Evolutionary conservation across 306 rosid genomes (phyloP).

Genomic region (Biancaea sappan): DNA sequence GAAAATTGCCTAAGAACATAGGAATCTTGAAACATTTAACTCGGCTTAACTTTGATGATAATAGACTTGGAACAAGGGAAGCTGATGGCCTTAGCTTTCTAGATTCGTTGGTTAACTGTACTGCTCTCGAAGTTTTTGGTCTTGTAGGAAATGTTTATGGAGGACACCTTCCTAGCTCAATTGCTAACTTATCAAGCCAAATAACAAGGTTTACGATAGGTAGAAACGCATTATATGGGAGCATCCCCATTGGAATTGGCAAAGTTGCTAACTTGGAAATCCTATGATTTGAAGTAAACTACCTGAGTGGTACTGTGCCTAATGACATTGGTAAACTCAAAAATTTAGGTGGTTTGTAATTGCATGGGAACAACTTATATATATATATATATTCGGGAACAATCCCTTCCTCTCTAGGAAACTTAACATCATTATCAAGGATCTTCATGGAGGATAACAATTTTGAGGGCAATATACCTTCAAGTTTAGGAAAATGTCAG

Average conservation of each 20-base stretch:
- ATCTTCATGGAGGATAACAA: too few relatives aligned
- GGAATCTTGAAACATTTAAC: conserved; percentile 41
- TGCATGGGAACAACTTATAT: too few relatives aligned
- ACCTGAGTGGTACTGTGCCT: conserved; percentile 29
- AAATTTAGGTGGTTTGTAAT: too few relatives aligned
- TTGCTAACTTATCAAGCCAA: conserved; percentile 37
- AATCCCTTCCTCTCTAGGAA: too few relatives aligned
- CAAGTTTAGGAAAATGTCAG: too few relatives aligned
- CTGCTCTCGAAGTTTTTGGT: conserved; percentile 22
- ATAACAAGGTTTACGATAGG: conserved; percentile 4
- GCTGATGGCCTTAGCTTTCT: conserved; percentile 40
- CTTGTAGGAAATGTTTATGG: conserved; percentile 34
- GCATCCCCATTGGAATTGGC: conserved; percentile 38
- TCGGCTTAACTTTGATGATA: conserved; percentile 36
- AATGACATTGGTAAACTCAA: too few relatives aligned
- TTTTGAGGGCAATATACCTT: too few relatives aligned
- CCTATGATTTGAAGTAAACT: conserved; percentile 38
- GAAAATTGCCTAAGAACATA: conserved; percentile 42
- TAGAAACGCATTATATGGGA: conserved; percentile 31
- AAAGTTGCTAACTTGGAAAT: conserved; percentile 31
- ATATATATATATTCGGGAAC: too few relatives aligned
- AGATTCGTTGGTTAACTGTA: conserved; percentile 38
- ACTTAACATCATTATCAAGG: too few relatives aligned
- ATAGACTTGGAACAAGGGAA: conserved; percentile 41
- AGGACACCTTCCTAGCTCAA: conserved; percentile 40